Base-by-base conservation (phyloP, 2,329 filamentous ascomycete species). In the Aspergillus uvarum region DNA sequence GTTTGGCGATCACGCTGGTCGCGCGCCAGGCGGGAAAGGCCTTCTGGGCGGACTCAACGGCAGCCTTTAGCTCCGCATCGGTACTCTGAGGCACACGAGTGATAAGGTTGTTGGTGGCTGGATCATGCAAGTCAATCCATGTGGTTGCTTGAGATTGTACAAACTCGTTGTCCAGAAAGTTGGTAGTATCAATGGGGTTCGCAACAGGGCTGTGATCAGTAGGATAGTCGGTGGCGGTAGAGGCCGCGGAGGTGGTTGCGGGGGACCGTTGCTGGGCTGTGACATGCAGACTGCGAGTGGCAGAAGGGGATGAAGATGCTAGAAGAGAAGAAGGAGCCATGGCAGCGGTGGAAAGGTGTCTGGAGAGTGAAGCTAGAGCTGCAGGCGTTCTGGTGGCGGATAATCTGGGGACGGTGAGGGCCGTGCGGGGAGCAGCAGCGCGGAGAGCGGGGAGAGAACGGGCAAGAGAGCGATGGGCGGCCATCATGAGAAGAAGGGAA, bases 91-190 rank as follows among this genome's bases (percentile, higher is more conserved):
- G 86, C 11, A 88, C 85, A 47, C 85, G 82, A 35, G 86, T 88
- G 54, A 88, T 85, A 63, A 88, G 78, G 67, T 87, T 86, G 79
- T 88, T 88, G 63, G 86, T 88, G 12, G 86, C 85, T 2, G 86
- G 86, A 66, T 88, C 86, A 68, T 86, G 77, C 56, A 88, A 77
- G 59, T 88, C 85, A 68, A 88, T 86, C 86, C 86, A 88, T 71
- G 82, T 79, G 1, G 81, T 77, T 8, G 86, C 81, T 64, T 84
- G 77, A 6, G 86, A 88, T 4, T 81, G 63, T 16, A 84, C 77
- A 70, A 88, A 87, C 63, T 85, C 72, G 73, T 88, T 89, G 74
- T 89, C 82, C 54, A 89, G 72, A 77, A 88, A 88, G 77, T 87
- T 87, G 62, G 80, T 78, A 11, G 85, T 88, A 70, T 87, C 81